Percentiles rank a stretch among this genome's conserved stretches.
Evolutionary conservation across 805 yeast species (phyloP).

Genomic region (Candida methanosorbosa): DNA sequence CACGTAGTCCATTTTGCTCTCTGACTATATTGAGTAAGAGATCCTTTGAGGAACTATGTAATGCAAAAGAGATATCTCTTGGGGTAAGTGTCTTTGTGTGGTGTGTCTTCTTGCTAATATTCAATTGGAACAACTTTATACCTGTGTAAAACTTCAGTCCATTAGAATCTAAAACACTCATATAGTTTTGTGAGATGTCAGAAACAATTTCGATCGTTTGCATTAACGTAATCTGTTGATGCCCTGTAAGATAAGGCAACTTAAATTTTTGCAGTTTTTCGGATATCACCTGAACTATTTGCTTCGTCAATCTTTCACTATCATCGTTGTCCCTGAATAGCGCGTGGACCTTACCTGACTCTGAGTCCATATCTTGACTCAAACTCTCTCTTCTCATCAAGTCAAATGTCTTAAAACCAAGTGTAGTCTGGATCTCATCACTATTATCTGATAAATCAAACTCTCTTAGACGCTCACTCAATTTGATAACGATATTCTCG

Average conservation of each 20-base stretch:
- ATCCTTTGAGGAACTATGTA: slow-evolving; percentile 74
- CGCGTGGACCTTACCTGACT: slow-evolving; percentile 6
- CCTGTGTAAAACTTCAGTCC: slow-evolving; percentile 70
- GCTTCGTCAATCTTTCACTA: slow-evolving; percentile 12
- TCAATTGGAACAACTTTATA: slow-evolving; percentile 50
- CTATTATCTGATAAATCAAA: slow-evolving; percentile 27
- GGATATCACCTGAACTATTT: slow-evolving; percentile 36
- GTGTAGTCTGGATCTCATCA: slow-evolving; percentile 12
- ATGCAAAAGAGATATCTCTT: slow-evolving; percentile 73
- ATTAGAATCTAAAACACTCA: slow-evolving; percentile 44
- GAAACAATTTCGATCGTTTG: slow-evolving; percentile 59
- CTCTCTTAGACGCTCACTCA: slow-evolving; percentile 49
- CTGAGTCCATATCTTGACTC: not conserved
- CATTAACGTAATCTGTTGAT: slow-evolving; percentile 79
- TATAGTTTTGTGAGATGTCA: slow-evolving; percentile 38
- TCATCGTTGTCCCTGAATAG: slow-evolving; percentile 19
- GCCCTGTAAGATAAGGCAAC: slow-evolving; percentile 78
- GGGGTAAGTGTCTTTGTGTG: not conserved
- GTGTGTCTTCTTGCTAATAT: slow-evolving; percentile 20
- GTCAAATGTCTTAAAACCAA: slow-evolving; percentile 13
- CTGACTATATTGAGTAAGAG: slow-evolving; percentile 44
- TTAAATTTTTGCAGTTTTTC: slow-evolving; percentile 57
- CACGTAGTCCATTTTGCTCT: slow-evolving; percentile 29
- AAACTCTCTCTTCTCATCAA: slow-evolving; percentile 4
- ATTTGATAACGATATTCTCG: slow-evolving; percentile 42